phyloP scores from a whole-genome alignment of 345 rosid genomes.

The Boechera stricta region DNA sequence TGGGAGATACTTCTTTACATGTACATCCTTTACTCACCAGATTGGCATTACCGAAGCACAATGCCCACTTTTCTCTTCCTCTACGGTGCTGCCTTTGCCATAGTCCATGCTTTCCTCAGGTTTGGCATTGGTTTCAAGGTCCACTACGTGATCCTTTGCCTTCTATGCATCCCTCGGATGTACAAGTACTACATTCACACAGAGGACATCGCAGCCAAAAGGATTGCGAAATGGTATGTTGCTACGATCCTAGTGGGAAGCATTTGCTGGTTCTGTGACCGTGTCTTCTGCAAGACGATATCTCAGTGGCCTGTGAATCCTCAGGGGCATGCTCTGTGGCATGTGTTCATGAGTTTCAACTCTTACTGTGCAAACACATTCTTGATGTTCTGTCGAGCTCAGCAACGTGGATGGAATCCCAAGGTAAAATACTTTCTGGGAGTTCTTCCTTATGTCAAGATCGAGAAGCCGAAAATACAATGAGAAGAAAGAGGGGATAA shows the following conservation, averaged over 20 bases:
- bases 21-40: constrained; percentile 95
- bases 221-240: constrained; percentile 72
- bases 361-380: constrained; percentile 90
- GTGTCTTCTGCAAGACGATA: constrained; percentile 61
- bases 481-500: constrained; percentile 39
- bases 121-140: constrained; percentile 88
- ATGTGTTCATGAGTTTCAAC: constrained; percentile 84
- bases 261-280: constrained; percentile 78
- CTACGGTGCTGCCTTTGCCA: constrained; percentile 83
- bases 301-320: constrained; percentile 76
- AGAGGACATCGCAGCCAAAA: constrained; percentile 64
- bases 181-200: constrained; percentile 97
- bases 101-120: constrained; percentile 65
- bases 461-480: constrained; percentile 72
- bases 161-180: constrained; percentile 88
- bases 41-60: constrained; percentile 95
- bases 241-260: constrained; percentile 64
- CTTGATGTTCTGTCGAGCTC: constrained; percentile 96
- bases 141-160: constrained; percentile 76
- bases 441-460: constrained; percentile 77
- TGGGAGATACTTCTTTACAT: constrained; percentile 98
- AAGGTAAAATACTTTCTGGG: constrained; percentile 63
- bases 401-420: constrained; percentile 81
- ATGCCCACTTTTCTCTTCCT: constrained; percentile 96
- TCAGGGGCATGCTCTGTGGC: constrained; percentile 96